phyloP scores from a whole-genome alignment of 106 monocot species.

The Dactylorhiza incarnata region DNA sequence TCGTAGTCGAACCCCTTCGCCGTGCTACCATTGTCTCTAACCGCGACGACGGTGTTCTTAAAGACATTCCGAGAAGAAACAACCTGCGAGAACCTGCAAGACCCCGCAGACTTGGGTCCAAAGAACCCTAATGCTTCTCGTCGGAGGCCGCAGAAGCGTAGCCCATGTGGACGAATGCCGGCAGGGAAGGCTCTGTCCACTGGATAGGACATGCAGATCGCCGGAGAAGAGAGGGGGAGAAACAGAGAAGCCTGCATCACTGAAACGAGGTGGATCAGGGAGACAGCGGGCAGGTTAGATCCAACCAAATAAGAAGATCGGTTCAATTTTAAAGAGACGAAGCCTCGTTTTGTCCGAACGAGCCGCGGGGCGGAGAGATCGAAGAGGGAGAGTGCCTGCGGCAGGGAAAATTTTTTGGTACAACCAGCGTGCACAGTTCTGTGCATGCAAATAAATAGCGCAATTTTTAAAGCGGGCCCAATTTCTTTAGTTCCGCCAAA shows the following conservation, averaged over 20 bases:
- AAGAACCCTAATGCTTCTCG: conserved; percentile 28
- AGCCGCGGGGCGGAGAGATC: not conserved
- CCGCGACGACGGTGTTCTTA: conserved; percentile 18
- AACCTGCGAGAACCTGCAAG: not conserved
- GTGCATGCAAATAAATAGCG: too few species aligned
- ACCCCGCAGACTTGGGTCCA: not conserved
- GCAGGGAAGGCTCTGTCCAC: not conserved
- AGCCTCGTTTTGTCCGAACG: not conserved
- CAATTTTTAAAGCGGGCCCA: too few species aligned
- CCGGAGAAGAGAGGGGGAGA: conserved; percentile 9
- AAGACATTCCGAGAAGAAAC: conserved; percentile 2
- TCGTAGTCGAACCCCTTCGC: conserved; percentile 74
- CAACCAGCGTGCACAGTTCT: too few species aligned
- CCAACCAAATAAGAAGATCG: not conserved
- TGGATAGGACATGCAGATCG: conserved; percentile 6
- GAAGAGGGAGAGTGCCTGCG: not conserved
- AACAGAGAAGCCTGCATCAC: conserved; percentile 10
- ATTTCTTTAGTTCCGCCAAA: too few species aligned
- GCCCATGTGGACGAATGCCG: not conserved
- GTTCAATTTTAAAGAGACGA: not conserved
- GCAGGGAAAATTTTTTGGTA: too few species aligned
- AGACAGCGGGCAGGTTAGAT: not conserved
- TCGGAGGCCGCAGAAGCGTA: conserved; percentile 69
- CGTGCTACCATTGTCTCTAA: conserved; percentile 32
- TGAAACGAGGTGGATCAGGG: not conserved